A percentile compares a stretch with the other conserved stretches of the same genome.
These are phyloP conservation scores for Oryza coarctata DNA, from an alignment of 176 grass and related monocot genomes.

Conservation along the genomic window DNA sequence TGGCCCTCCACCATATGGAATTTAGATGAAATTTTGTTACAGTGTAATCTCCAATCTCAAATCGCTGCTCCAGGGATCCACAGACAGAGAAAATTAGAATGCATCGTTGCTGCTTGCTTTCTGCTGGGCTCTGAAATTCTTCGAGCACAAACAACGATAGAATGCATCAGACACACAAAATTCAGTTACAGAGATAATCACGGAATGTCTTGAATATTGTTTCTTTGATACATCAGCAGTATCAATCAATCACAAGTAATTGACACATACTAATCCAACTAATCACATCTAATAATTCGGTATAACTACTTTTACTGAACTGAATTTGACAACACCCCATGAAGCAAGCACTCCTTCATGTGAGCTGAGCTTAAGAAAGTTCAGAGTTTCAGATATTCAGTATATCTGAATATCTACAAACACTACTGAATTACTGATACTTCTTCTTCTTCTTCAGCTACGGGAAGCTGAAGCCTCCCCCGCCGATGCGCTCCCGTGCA, in stretches of 20 bases:
- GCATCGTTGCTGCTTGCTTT: too few relatives aligned
- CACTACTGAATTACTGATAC: background rate
- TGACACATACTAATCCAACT: background rate
- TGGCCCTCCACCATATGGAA: background rate
- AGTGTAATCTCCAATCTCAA: too few relatives aligned
- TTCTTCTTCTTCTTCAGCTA: constrained; percentile 22
- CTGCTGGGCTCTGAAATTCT: background rate
- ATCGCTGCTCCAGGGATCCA: too few relatives aligned
- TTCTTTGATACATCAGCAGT: background rate
- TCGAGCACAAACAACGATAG: too few relatives aligned
- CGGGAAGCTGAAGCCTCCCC: constrained; percentile 69
- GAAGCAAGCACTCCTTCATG: constrained; percentile 54
- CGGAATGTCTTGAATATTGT: background rate
- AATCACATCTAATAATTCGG: background rate
- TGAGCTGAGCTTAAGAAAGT: constrained; percentile 20
- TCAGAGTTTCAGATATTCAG: background rate
- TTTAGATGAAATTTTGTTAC: too few relatives aligned
- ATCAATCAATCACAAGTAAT: background rate
- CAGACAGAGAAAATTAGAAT: too few relatives aligned
- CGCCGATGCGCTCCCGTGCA: constrained; percentile 38
- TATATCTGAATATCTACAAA: too few relatives aligned
- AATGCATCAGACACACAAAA: background rate
- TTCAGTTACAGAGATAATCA: background rate
- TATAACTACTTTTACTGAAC: background rate
- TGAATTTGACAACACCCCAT: constrained; percentile 1